phyloP scores from a whole-genome alignment of 2,329 filamentous ascomycete genomes.

The Gremmenia infestans region DNA sequence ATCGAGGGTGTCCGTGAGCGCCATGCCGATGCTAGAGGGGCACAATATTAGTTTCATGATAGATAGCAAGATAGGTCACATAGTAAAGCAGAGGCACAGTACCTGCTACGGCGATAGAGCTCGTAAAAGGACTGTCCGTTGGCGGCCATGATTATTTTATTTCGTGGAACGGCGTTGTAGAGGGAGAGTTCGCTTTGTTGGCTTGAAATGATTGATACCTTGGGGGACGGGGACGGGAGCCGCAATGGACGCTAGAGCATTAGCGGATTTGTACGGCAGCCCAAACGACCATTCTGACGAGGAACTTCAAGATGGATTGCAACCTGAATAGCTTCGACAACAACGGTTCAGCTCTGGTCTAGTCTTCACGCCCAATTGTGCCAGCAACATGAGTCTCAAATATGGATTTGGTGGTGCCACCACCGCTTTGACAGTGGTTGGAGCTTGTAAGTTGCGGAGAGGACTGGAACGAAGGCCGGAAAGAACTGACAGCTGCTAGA shows the following conservation, averaged over 20 bases:
- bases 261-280: conserved; percentile 1
- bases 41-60: conserved; percentile 26
- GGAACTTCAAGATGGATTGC: conserved; percentile 2
- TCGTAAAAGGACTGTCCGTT: conserved; percentile 70
- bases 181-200: conserved; percentile 6
- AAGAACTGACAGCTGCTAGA: conserved; percentile 51
- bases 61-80: conserved; percentile 18
- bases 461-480: neutral
- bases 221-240: conserved; percentile 15
- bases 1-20: conserved; percentile 94
- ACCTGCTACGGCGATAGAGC: conserved; percentile 98
- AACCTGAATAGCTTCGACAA: conserved; percentile 12
- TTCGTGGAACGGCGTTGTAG: conserved; percentile 15
- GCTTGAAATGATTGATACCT: conserved; percentile 11
- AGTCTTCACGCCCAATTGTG: conserved; percentile 11
- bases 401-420: conserved; percentile 67
- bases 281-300: neutral
- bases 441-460: conserved; percentile 64
- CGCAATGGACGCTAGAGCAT: conserved; percentile 4
- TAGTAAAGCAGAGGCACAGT: conserved; percentile 38
- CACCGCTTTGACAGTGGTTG: conserved; percentile 66
- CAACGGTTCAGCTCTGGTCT: conserved; percentile 4
- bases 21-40: conserved; percentile 74
- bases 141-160: conserved; percentile 40
- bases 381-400: conserved; percentile 59